Evolutionary conservation across 1,284 basidiomycete species (phyloP), one percentile per base, ranked within the genome.

Genomic region (Stereum hirsutum): DNA sequence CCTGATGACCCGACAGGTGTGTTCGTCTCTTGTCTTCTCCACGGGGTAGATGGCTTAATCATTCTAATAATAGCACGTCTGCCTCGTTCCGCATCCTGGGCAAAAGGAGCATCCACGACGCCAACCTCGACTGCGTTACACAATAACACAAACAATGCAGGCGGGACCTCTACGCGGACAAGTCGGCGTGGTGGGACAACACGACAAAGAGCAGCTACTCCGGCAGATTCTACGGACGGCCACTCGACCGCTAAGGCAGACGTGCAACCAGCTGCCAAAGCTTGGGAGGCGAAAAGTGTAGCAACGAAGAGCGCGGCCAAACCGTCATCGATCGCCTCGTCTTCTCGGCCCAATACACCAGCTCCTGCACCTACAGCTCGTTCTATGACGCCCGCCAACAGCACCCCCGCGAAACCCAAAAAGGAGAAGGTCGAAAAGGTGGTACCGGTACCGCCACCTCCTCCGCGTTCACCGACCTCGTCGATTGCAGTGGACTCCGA

Each of bases 51-150:
- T 45, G 44, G 55, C 54, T 52, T 44, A n/a, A n/a, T 44, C 55
- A 61, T 43, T 45, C 53, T 4, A 37, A 37, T 50, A 38, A 39
- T 43, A 56, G 59, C 57, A 65, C 78, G 76, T 39, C 67, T 94
- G 36, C 91, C 90, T 28, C 81, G 86, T 44, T 79, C 81, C 8
- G 89, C 91, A 10, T 82, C 85, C 21, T 95, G 90, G 90, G 91
- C 75, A 6, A 74, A 74, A 46, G 78, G 79, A n/a, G n/a, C n/a
- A 58, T 63, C 69, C 26, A 46, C 41, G 26, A 46, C 56, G 30
- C 41, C 47, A 23, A 43, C 52, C 25, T 46, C 60, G 41, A 53
- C 56, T 4, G 47, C 60, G 3, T 57, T 59, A 26, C 59, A 55
- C 30, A 59, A 60, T 44, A 56, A 57, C 37, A 58, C 56, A 21